These are phyloP conservation scores for Rubia peregrina DNA, from an alignment of 305 asterid species.

Conservation along the genomic window DNA sequence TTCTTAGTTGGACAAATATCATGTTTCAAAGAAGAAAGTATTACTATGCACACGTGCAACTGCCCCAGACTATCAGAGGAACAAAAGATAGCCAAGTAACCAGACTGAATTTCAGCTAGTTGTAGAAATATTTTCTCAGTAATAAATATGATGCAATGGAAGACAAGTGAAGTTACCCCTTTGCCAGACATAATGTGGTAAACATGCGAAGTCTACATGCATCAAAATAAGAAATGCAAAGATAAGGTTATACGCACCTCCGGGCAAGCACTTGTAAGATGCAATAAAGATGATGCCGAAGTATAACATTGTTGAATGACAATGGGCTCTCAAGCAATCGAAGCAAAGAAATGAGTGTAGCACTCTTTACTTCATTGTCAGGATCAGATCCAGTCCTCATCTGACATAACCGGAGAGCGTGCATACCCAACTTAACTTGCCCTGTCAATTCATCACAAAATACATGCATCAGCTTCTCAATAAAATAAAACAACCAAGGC, in stretches of 20 bases:
- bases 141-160: not conserved
- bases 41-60: no score
- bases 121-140: not conserved
- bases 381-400: conserved; percentile 43
- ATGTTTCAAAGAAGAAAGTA: no score
- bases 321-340: conserved; percentile 88
- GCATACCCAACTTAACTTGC: conserved; percentile 77
- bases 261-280: conserved; percentile 89
- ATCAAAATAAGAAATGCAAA: conserved; percentile 16
- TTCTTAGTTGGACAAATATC: not conserved
- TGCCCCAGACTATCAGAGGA: no score
- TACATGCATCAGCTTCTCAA: conserved; percentile 7
- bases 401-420: conserved; percentile 85
- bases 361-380: conserved; percentile 63
- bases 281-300: conserved; percentile 92
- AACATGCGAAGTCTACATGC: not conserved
- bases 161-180: not conserved
- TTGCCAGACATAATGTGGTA: not conserved
- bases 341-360: conserved; percentile 71
- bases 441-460: conserved; percentile 37
- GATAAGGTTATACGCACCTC: conserved; percentile 41
- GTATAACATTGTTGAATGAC: conserved; percentile 75
- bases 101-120: not conserved
- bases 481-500: conserved; percentile 8
- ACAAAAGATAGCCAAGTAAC: not conserved